Percentiles rank a stretch among this genome's conserved stretches.
These are phyloP conservation scores for Aspergillus jensenii DNA, from an alignment of 2,329 filamentous ascomycete species.

Conservation along the genomic window DNA sequence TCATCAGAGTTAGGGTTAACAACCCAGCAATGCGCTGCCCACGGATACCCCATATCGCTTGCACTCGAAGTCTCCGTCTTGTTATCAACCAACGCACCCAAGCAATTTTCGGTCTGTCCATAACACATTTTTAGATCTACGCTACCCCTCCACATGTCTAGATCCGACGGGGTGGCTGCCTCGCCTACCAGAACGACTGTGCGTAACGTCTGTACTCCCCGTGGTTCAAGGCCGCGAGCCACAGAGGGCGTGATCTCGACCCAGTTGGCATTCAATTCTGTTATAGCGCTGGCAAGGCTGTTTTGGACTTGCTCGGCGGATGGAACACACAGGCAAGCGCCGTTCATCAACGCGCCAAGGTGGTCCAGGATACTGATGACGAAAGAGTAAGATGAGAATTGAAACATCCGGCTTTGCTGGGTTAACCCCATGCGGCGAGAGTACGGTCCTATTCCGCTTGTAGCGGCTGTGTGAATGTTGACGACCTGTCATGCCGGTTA, in stretches of 20 bases:
- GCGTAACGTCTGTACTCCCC: not conserved
- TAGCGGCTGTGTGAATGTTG: not conserved
- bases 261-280: not conserved
- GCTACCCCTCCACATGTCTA: not conserved
- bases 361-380: not conserved
- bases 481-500: not conserved
- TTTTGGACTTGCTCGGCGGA: not conserved
- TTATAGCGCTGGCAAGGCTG: not conserved
- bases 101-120: not conserved
- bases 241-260: not conserved
- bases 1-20: conserved; percentile 42
- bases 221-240: not conserved
- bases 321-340: not conserved
- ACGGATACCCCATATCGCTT: not conserved
- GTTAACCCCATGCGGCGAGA: not conserved
- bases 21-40: not conserved
- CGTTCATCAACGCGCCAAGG: not conserved
- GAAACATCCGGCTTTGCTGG: not conserved
- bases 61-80: not conserved
- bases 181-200: not conserved
- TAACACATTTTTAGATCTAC: not conserved
- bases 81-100: not conserved
- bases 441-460: not conserved
- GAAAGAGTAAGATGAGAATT: not conserved
- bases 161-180: not conserved